phyloP scores from a whole-genome alignment of 1,284 basidiomycete genomes.

The Lignosus rhinocerotis region DNA sequence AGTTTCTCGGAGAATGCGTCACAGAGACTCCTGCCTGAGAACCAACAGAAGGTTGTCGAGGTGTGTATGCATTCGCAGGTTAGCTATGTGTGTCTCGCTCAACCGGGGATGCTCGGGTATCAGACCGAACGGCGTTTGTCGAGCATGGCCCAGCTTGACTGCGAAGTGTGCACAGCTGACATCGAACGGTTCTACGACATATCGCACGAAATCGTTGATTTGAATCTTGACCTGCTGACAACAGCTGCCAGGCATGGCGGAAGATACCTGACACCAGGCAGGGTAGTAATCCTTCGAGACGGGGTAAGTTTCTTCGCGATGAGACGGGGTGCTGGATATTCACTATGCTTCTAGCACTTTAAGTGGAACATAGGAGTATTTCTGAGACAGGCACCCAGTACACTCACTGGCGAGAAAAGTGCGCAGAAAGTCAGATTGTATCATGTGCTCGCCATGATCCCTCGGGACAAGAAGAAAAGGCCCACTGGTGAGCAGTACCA shows the following conservation, averaged over 20 bases:
- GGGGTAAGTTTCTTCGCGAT: constrained; percentile 50
- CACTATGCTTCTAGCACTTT: constrained; percentile 64
- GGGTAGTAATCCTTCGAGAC: constrained; percentile 85
- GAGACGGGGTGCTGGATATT: not conserved
- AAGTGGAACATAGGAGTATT: constrained; percentile 74
- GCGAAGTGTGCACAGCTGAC: constrained; percentile 67
- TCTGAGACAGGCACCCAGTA: constrained; percentile 66
- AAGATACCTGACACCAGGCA: constrained; percentile 71
- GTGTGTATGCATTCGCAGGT: constrained; percentile 38
- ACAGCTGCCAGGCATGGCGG: constrained; percentile 65
- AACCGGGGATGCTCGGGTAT: not conserved
- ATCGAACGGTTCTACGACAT: constrained; percentile 81
- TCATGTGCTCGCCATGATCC: constrained; percentile 77
- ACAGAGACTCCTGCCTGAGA: constrained; percentile 89
- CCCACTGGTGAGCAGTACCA: constrained; percentile 47
- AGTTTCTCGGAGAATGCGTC: constrained; percentile 98
- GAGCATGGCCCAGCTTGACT: constrained; percentile 67
- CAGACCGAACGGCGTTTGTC: constrained; percentile 79
- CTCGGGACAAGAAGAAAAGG: constrained; percentile 58
- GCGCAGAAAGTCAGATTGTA: constrained; percentile 58
- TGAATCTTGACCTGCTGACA: constrained; percentile 69
- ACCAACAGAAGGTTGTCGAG: constrained; percentile 84
- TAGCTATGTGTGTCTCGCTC: not conserved
- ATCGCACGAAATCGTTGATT: constrained; percentile 64
- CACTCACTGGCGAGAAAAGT: constrained; percentile 44